phyloP scores from a whole-genome alignment of 2,329 filamentous ascomycete genomes.

The Aspergillus japonicus region DNA sequence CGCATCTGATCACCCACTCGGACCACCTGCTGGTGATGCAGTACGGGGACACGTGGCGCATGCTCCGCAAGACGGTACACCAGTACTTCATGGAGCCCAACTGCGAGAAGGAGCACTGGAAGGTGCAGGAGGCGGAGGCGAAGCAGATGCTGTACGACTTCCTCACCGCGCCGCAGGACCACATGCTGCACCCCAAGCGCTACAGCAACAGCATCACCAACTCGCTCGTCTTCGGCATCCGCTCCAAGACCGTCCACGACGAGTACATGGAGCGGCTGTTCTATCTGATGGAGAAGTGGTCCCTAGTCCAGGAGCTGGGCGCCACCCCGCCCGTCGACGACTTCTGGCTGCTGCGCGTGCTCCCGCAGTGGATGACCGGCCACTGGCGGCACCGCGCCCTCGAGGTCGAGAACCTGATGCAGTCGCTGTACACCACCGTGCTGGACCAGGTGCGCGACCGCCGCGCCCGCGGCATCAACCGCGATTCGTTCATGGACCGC shows the following conservation, averaged over 20 bases:
- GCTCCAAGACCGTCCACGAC: constrained; percentile 33
- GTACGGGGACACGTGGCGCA: constrained; percentile 48
- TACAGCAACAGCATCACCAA: constrained; percentile 52
- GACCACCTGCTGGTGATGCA: constrained; percentile 51
- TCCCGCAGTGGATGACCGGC: constrained; percentile 44
- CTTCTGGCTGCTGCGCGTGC: constrained; percentile 44
- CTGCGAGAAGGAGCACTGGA: constrained; percentile 45
- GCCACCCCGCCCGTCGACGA: constrained; percentile 51
- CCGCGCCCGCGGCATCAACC: constrained; percentile 24
- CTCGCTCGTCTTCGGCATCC: constrained; percentile 39
- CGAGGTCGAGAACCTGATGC: constrained; percentile 43
- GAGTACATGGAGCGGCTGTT: constrained; percentile 43
- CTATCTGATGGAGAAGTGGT: constrained; percentile 46
- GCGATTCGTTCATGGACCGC: constrained; percentile 40
- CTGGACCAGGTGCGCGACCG: constrained; percentile 37
- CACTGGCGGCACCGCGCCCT: constrained; percentile 43
- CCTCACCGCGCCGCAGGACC: constrained; percentile 43
- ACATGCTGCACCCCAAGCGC: constrained; percentile 49
- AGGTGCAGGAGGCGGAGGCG: constrained; percentile 49
- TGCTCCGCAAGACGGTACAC: constrained; percentile 46
- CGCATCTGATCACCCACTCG: constrained; percentile 46
- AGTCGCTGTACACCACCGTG: constrained; percentile 38
- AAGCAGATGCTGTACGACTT: constrained; percentile 43
- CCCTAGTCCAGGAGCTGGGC: constrained; percentile 47
- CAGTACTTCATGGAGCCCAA: constrained; percentile 48